phyloP scores from a whole-genome alignment of 371 early-diverging fungal species.

The Mucor sp. region DNA sequence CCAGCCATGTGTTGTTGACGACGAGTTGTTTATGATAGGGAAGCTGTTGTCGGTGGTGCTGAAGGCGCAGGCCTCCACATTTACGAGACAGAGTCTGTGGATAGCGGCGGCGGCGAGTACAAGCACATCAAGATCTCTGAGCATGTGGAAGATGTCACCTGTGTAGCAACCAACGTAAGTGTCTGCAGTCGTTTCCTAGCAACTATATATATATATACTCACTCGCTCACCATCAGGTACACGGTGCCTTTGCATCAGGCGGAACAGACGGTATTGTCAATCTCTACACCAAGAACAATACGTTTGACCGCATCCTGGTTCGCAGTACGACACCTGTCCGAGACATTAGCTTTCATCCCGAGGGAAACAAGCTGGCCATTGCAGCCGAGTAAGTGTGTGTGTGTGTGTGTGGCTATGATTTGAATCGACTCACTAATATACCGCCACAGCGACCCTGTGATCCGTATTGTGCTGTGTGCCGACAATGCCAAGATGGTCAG shows the following conservation, averaged over 20 bases:
- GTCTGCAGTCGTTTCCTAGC: too few species aligned
- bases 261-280: constrained; percentile 42
- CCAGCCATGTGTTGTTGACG: neutral
- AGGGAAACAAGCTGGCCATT: constrained; percentile 41
- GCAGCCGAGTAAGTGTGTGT: constrained; percentile 49
- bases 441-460: constrained; percentile 38
- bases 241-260: constrained; percentile 32
- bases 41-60: constrained; percentile 21
- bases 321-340: constrained; percentile 44
- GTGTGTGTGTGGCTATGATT: too few species aligned
- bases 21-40: constrained; percentile 5
- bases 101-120: constrained; percentile 17
- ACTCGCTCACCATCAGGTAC: constrained; percentile 8
- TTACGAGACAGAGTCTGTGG: constrained; percentile 16
- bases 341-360: constrained; percentile 26
- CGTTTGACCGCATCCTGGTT: constrained; percentile 33
- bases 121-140: constrained; percentile 9
- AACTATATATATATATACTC: too few species aligned
- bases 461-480: constrained; percentile 36
- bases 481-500: constrained; percentile 38
- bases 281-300: constrained; percentile 24
- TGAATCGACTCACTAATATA: too few species aligned
- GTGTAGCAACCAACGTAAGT: constrained; percentile 21
- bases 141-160: constrained; percentile 21
- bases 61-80: constrained; percentile 18